Base-by-base conservation (phyloP, 371 early-diverging fungal species). In the Saksenaea vasiformis region DNA sequence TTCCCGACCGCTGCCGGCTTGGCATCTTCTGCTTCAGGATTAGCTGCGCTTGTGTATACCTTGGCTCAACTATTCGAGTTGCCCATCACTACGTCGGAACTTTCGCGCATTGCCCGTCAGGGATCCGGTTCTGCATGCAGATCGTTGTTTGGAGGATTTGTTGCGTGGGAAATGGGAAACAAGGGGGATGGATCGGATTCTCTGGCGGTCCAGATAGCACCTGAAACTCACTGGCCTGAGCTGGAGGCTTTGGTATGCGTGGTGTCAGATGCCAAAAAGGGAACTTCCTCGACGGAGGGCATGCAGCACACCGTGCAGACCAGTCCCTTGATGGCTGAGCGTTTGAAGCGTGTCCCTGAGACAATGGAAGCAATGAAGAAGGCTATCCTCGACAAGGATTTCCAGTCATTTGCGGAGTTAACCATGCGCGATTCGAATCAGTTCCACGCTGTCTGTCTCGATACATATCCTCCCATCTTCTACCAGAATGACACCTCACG, bases 1-100 rank as follows among this genome's bases (percentile, higher is more conserved):
- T 99, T 99, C 75, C 99, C 99, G 22, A 98, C 99, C 7, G 98
- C 98, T 36, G 98, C 98, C 8, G 99, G 99, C n/a, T 82, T 99
- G 39, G 99, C 99, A n/a, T 97, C 98, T 44, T 96, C 97, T 17
- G 99, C 99, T 15, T 94, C 96, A 13, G 99, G 99, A 3, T 93
- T 94, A 58, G 97, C 99, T 22, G 95, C 95, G 64, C 83, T 99
- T 41, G 96, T 95, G 39, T 92, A 85, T 62, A 92, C 95, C 0
- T 73, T 99, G 56, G 83, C 94, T 38, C 72, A 90, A 66, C 82
- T 97, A 55, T 95, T 88, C 70, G 83, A 90, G 56, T 79, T 93
- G 62, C 82, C 86, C 9, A 77, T 89, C 62, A 74, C 83, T 27
- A 75, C 80, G 24, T 83, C 91, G 31, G 91, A 95, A 47, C 70